Conservation (phyloP, 1,139 yeast species). For the Zhuliangozyma blackwelliae region DNA sequence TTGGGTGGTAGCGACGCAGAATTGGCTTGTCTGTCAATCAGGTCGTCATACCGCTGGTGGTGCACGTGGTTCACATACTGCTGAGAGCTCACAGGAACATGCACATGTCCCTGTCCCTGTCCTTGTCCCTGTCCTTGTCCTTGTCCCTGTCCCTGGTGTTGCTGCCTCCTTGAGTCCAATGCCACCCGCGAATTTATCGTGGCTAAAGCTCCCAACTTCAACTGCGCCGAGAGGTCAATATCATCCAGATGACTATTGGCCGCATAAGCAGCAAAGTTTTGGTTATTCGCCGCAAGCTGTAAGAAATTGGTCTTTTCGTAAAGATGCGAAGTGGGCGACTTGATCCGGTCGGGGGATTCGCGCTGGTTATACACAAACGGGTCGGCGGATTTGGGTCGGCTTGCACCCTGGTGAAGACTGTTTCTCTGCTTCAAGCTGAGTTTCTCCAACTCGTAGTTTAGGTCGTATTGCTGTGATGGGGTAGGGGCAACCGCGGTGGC, state of each 20-base stretch:
- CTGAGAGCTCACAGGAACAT: neutral
- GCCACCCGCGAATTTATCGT: slow-evolving; percentile 61
- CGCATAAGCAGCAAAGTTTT: slow-evolving; percentile 7
- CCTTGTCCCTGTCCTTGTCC: neutral
- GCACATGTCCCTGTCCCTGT: neutral
- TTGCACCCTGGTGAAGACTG: slow-evolving; percentile 25
- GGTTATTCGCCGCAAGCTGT: slow-evolving; percentile 41
- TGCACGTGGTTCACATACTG: neutral
- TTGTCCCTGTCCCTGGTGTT: slow-evolving; percentile 2
- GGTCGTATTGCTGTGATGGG: slow-evolving; percentile 14
- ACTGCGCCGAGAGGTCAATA: slow-evolving; percentile 29
- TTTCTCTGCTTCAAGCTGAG: slow-evolving; percentile 15
- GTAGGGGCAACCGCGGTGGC: slow-evolving; percentile 10
- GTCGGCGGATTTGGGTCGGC: slow-evolving; percentile 44
- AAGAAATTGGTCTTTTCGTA: slow-evolving; percentile 42
- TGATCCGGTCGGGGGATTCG: slow-evolving; percentile 27
- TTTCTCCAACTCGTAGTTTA: slow-evolving; percentile 27
- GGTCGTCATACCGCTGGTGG: slow-evolving; percentile 24
- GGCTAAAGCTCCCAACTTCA: slow-evolving; percentile 59
- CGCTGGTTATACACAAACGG: slow-evolving; percentile 19
- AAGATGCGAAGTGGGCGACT: slow-evolving; percentile 43
- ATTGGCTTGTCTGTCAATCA: slow-evolving; percentile 32
- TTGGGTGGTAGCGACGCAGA: slow-evolving; percentile 35
- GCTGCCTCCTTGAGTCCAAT: slow-evolving; percentile 50
- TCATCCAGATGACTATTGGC: slow-evolving; percentile 14